A percentile compares a stretch with the other conserved stretches of the same genome.
These are phyloP conservation scores for Rhodamnia argentea DNA, from an alignment of 345 rosid species.

Conservation along the genomic window DNA sequence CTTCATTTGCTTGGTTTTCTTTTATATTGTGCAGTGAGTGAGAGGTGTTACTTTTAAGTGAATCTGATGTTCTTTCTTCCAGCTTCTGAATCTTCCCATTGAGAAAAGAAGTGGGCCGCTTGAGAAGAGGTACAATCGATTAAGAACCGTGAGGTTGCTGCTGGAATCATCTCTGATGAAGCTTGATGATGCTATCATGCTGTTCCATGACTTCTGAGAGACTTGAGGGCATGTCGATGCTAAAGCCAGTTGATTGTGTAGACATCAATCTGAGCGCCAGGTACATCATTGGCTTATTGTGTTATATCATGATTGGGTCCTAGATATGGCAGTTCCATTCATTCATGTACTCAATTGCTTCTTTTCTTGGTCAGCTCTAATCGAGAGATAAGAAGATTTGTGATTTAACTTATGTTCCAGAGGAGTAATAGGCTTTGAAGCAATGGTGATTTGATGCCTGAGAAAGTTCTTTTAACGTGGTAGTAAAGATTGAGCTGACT, in stretches of 20 bases:
- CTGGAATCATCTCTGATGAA: conserved; percentile 43
- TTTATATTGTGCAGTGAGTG: background rate
- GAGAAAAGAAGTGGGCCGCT: conserved; percentile 25
- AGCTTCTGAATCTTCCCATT: conserved; percentile 32
- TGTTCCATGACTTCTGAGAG: conserved; percentile 67
- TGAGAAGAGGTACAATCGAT: conserved; percentile 17
- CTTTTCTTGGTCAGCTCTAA: background rate
- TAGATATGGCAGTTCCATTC: background rate
- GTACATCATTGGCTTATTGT: background rate
- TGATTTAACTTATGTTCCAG: background rate
- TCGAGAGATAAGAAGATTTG: background rate
- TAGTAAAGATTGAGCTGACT: background rate
- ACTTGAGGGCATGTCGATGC: background rate
- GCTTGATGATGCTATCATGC: conserved; percentile 70
- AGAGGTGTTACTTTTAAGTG: background rate
- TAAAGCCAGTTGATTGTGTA: background rate
- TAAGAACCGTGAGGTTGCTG: conserved; percentile 26
- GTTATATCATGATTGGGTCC: background rate
- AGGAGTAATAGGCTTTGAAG: background rate
- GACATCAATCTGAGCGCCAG: background rate
- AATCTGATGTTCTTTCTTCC: conserved; percentile 5
- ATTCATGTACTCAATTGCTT: background rate
- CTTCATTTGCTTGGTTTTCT: background rate
- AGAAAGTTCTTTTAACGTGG: background rate
- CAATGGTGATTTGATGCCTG: background rate